Percentiles rank a stretch among this genome's conserved stretches.
Evolutionary conservation across 306 rosid species (phyloP).

Genomic region (Betula pendula): DNA sequence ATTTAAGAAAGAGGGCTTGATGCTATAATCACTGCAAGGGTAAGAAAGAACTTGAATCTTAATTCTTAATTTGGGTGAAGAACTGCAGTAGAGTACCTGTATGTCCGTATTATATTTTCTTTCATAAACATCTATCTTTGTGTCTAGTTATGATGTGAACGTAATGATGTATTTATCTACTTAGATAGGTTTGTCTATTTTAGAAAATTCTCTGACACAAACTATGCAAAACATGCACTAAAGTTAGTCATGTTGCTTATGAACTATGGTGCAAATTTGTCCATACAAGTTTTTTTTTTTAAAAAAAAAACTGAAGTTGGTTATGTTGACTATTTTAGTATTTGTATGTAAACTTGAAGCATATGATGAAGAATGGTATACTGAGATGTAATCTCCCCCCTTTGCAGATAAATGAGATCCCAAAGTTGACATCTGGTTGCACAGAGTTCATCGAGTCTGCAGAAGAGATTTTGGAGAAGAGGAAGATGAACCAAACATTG

Average conservation of each 20-base stretch:
- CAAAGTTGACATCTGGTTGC: constrained; percentile 87
- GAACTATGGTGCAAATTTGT: neutral
- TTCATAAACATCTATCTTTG: neutral
- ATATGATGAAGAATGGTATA: constrained; percentile 4
- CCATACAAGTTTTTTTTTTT: no score
- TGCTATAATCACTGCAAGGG: neutral
- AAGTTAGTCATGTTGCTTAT: neutral
- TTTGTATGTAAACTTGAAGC: neutral
- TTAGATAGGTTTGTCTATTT: neutral
- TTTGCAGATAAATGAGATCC: constrained; percentile 73
- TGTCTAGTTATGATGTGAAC: neutral
- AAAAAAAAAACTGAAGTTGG: neutral
- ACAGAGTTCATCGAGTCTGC: constrained; percentile 87
- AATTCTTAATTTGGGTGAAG: neutral
- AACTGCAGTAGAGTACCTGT: neutral
- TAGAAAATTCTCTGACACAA: neutral
- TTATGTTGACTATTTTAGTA: neutral
- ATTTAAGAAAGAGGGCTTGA: neutral
- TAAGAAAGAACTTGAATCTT: neutral
- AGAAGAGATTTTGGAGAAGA: constrained; percentile 83
- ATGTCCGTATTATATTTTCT: neutral
- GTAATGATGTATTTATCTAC: neutral
- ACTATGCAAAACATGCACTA: neutral
- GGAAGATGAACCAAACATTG: constrained; percentile 97
- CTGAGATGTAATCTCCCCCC: constrained; percentile 28